A percentile compares a stretch with the other conserved stretches of the same genome.
Conservation (phyloP, 2,329 filamentous ascomycete genomes). For the Gaeumannomyces sp. region DNA sequence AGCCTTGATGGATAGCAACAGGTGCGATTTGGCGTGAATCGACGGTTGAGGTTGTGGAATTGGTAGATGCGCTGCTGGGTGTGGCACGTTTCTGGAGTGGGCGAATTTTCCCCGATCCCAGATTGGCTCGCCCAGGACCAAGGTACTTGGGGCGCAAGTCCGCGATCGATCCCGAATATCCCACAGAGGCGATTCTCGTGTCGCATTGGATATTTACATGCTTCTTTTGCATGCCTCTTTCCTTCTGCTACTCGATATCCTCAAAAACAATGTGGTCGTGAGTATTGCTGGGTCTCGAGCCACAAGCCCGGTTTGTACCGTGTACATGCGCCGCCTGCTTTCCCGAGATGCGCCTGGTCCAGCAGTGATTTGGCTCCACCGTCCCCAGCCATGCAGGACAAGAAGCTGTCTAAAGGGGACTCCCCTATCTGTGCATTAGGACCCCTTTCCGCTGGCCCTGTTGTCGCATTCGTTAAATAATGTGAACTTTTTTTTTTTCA, state of each 20-base stretch:
- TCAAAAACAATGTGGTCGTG: background rate
- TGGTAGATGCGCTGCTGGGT: slow-evolving; percentile 2
- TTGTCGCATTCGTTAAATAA: no score
- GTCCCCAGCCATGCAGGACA: no score
- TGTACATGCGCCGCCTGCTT: background rate
- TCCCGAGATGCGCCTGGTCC: background rate
- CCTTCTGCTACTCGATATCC: background rate
- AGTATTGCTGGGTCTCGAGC: no score
- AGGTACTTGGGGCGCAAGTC: background rate
- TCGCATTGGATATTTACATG: background rate
- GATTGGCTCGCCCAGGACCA: background rate
- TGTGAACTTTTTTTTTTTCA: no score
- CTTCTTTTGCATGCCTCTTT: background rate
- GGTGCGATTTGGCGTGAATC: slow-evolving; percentile 43
- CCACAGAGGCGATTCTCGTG: background rate
- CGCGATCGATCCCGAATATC: background rate
- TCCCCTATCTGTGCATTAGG: no score
- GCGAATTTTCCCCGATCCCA: slow-evolving; percentile 8
- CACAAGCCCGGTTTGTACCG: background rate
- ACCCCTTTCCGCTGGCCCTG: no score
- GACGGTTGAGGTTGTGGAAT: slow-evolving; percentile 48
- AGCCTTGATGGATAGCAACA: slow-evolving; percentile 46
- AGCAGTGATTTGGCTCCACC: background rate
- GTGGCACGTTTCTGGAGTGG: slow-evolving; percentile 9
- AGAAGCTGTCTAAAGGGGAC: background rate